Evolutionary conservation across 192 early-diverging fungal genomes (phyloP).

Genomic region (Thoreauomyces humboldtii): DNA sequence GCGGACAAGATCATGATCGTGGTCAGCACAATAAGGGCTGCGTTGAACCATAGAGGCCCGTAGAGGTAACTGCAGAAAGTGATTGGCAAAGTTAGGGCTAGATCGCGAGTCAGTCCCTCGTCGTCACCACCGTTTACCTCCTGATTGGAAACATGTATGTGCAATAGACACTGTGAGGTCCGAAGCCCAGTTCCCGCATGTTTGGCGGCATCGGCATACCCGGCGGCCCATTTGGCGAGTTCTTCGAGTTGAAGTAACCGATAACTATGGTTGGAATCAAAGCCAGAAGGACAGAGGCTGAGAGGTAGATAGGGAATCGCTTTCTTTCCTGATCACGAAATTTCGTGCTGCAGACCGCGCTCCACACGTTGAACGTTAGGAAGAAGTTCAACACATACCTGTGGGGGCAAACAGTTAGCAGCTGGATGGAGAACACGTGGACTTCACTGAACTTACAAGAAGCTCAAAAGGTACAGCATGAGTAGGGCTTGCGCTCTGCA

Average conservation of each 20-base stretch:
- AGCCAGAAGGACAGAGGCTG: conserved; percentile 5
- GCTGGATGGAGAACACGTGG: too few species aligned
- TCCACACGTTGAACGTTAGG: conserved; percentile 31
- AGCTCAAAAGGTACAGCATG: conserved; percentile 15
- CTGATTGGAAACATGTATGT: conserved; percentile 19
- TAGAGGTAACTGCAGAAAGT: too few species aligned
- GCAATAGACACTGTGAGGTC: conserved; percentile 23
- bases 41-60: conserved; percentile 20
- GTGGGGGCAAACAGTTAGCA: too few species aligned
- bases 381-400: conserved; percentile 19
- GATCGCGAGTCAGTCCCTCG: too few species aligned
- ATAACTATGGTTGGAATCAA: conserved; percentile 20
- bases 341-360: conserved; percentile 22
- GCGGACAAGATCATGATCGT: conserved; percentile 21
- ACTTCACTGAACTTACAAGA: conserved; percentile 5
- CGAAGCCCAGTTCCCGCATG: conserved; percentile 1
- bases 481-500: conserved; percentile 15
- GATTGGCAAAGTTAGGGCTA: too few species aligned
- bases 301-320: conserved; percentile 16
- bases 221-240: too few species aligned
- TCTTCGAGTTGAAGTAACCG: conserved; percentile 5
- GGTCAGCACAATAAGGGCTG: neutral
- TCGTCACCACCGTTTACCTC: too few species aligned
- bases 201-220: too few species aligned
- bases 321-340: conserved; percentile 24